A percentile compares a stretch with the other conserved stretches of the same genome.
phyloP scores from a whole-genome alignment of 176 grass and related monocot species.

The Panicum miliaceum region DNA sequence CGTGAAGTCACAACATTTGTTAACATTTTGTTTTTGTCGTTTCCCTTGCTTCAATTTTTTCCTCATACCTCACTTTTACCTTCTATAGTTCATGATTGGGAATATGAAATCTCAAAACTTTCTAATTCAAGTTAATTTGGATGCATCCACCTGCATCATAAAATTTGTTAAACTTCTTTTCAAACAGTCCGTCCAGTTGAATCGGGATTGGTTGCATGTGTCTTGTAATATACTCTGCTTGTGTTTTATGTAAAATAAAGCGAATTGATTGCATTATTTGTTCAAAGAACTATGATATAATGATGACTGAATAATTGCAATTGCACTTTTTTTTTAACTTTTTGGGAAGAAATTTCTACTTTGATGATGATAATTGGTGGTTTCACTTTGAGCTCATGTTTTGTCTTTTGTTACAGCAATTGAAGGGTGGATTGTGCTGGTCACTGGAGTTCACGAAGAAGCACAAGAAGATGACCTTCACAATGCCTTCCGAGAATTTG shows the following conservation, averaged over 20 bases:
- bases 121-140: background rate
- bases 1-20: background rate
- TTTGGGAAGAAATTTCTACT: background rate
- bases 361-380: background rate
- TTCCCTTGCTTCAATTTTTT: background rate
- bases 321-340: background rate
- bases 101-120: background rate
- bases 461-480: constrained; percentile 87
- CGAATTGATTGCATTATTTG: background rate
- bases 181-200: background rate
- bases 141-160: background rate
- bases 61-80: constrained; percentile 4
- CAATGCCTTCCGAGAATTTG: constrained; percentile 71
- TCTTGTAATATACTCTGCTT: background rate
- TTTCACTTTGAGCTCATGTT: constrained; percentile 30
- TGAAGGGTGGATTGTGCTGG: constrained; percentile 89
- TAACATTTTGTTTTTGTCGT: background rate
- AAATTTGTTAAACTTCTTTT: background rate
- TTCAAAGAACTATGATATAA: background rate
- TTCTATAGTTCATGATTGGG: background rate
- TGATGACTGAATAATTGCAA: background rate
- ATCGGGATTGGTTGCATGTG: background rate
- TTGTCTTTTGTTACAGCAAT: constrained; percentile 54
- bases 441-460: constrained; percentile 86
- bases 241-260: background rate